Percentiles rank a stretch among this genome's conserved stretches.
phyloP scores from a whole-genome alignment of 495 filamentous ascomycete genomes.

The Cercophora scortea region DNA sequence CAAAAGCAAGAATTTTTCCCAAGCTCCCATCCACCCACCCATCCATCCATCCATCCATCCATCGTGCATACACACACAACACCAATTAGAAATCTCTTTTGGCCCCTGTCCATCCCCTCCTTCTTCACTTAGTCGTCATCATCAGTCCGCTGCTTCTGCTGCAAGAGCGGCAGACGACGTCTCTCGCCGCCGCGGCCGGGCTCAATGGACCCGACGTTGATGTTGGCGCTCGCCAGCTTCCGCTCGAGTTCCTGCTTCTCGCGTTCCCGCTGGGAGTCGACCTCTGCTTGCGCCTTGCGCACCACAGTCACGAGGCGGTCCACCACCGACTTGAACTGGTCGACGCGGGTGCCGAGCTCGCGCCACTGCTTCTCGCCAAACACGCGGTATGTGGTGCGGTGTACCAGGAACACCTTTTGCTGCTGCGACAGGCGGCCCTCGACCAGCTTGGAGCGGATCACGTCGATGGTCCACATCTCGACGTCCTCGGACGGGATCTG shows the following conservation, averaged over 20 bases:
- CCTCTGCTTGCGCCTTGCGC: constrained; percentile 65
- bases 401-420: constrained; percentile 85
- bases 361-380: constrained; percentile 98
- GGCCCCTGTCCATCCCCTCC: neutral
- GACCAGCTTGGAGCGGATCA: constrained; percentile 86
- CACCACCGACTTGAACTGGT: constrained; percentile 79
- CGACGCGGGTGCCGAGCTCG: constrained; percentile 79
- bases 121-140: constrained; percentile 35
- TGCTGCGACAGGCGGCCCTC: constrained; percentile 92
- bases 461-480: constrained; percentile 97
- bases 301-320: constrained; percentile 68
- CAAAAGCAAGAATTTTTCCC: neutral
- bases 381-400: constrained; percentile 88
- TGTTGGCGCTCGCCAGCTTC: constrained; percentile 39
- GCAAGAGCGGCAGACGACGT: constrained; percentile 11
- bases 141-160: constrained; percentile 34
- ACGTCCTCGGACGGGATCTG: constrained; percentile 75
- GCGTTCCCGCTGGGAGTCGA: constrained; percentile 48
- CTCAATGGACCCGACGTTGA: constrained; percentile 20
- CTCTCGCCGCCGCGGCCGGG: constrained; percentile 1
- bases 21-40: neutral
- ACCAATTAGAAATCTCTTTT: neutral
- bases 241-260: constrained; percentile 51
- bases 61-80: too few species aligned
- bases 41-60: too few species aligned